Base-by-base conservation (phyloP, 75 land plant species). In the Cupressus sempervirens region DNA sequence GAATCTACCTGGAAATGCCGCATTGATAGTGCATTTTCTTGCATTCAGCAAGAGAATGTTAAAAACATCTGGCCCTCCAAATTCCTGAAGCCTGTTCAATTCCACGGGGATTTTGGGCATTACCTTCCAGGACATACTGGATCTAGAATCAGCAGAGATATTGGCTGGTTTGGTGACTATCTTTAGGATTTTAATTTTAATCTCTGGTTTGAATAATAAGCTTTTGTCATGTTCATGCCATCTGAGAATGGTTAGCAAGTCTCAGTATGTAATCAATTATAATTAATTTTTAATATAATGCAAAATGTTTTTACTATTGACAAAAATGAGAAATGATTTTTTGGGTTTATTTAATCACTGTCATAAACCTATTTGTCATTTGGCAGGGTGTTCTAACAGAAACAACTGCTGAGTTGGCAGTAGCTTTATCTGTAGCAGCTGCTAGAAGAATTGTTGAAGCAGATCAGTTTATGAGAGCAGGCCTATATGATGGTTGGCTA, bases 371-470 rank as follows among this genome's bases (percentile, higher is more conserved):
- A 32, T 13, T 14, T 13, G 36, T 8, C 18, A 18, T 6, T 87
- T 84, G 26, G 48, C 83, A 97, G 99, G 99, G 99, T 73, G 99
- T 97, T 76, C 93, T 97, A 12, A 97, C 99, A 20, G 98, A 97
- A 88, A 97, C 99, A 40, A 97, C 99, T 54, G 96, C 99, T 62
- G 99, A 97, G 87, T 86, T 97, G 79, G 99, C 99, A 43, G 99
- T 98, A 84, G 85, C 99, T 18, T 91, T 97, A 85, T 94, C 98
- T 30, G 76, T 97, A 68, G 90, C 99, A 72, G 99, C 98, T 62
- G 92, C 99, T 20, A 93, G 99, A 89, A 91, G 98, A 84, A 88
- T 97, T 53, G 98, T 97, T 83, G 99, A 97, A 88, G 98, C 99
- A 38, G 99, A 97, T 88, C 90, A 89, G 85, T 97, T 97, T 88